Percentiles rank a stretch among this genome's conserved stretches.
phyloP scores from a whole-genome alignment of 2,329 filamentous ascomycete species.

The Alternaria panax region DNA sequence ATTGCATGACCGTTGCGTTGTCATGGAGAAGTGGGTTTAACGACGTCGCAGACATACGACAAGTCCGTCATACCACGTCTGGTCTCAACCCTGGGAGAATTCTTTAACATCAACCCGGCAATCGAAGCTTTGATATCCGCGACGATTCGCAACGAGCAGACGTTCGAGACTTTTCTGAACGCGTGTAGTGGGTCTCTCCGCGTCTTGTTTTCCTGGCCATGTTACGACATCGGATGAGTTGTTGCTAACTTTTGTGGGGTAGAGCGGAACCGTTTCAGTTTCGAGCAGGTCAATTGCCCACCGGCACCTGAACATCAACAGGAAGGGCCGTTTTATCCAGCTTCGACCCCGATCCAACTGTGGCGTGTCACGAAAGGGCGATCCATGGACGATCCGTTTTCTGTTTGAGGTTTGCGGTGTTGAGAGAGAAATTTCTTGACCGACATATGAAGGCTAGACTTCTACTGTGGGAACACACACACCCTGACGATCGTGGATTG shows the following conservation, averaged over 20 bases:
- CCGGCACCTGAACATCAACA: constrained; percentile 54
- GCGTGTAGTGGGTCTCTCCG: constrained; percentile 61
- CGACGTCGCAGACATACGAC: constrained; percentile 69
- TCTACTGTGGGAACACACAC: constrained; percentile 16
- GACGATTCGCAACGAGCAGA: constrained; percentile 73
- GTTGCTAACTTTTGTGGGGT: constrained; percentile 50
- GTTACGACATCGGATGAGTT: constrained; percentile 32
- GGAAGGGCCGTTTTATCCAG: constrained; percentile 70
- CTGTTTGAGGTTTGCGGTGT: constrained; percentile 27
- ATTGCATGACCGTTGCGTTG: constrained; percentile 8
- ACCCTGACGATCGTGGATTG: constrained; percentile 23
- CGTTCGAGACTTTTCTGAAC: constrained; percentile 69
- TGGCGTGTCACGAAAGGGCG: constrained; percentile 52
- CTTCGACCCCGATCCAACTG: constrained; percentile 66
- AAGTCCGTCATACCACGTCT: constrained; percentile 67
- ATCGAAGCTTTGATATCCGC: constrained; percentile 72
- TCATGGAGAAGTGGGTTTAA: constrained; percentile 22
- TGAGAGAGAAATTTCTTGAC: constrained; percentile 16
- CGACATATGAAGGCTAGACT: constrained; percentile 32
- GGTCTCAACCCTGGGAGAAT: constrained; percentile 68
- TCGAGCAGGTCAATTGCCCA: constrained; percentile 43
- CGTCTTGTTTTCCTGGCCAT: constrained; percentile 23
- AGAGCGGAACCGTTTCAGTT: constrained; percentile 48
- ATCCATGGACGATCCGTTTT: constrained; percentile 31
- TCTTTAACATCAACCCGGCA: constrained; percentile 65